Base-by-base conservation (phyloP, 768 basidiomycete genomes). In the Serendipita indica region DNA sequence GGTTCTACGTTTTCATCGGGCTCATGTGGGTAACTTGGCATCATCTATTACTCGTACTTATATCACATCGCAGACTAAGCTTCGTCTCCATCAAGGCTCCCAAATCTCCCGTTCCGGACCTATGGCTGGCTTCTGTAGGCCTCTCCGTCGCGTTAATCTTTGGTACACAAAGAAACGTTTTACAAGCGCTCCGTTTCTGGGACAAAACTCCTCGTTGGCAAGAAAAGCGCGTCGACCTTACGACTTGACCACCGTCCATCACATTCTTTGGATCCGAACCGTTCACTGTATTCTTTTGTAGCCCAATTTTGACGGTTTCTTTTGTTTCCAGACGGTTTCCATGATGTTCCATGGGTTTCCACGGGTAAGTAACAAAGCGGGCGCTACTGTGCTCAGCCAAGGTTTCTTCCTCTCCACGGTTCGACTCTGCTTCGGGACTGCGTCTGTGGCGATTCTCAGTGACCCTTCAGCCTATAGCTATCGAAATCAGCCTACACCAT, bases 121-220 rank as follows among this genome's bases (percentile, higher is more conserved):
- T 68, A 59, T 64, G 65, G 28, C 61, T 64, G 2, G 67, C 68
- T 12, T 66, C 66, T n/a, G 68, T 66, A 22, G 67, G 67, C 3
- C 57, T 66, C 35, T 63, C 61, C 3, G 49, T 67, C 25, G 68
- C 67, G 58, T 22, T 66, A 16, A 60, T 67, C 14, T 68, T 69
- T 49, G 64, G 58, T 14, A 64, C 65, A 0, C 68, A 67, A 41
- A 52, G 49, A 27, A 32, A 54, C 32, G 30, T 54, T 28, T 54
- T 18, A 28, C 20, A 22, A 4, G 49, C 49, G 20, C 16, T 54
- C n/a, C 10, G 7, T 18, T 22, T 7, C 32, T 54, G 49, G 41
- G 6, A 25, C 18, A n/a, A n/a, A n/a, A 43, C 18, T 18, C 41
- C 18, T 6, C 41, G 27, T 18, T 43, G 16, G 5, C 6, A 43